Conservation (phyloP, 2,329 filamentous ascomycete species). For the Akanthomyces dipterigenus region DNA sequence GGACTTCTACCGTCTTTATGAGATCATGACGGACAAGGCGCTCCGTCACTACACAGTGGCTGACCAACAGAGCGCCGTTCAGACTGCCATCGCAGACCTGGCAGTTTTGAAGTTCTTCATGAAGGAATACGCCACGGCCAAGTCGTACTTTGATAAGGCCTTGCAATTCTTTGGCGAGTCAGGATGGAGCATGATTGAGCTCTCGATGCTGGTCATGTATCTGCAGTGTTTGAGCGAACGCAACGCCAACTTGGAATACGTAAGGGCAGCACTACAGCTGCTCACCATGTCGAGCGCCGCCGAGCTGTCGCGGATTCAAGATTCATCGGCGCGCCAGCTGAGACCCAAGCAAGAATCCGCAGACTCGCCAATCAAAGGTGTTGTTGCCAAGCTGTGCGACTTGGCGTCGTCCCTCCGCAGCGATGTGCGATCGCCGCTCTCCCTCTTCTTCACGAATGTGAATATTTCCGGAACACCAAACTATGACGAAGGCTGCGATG, state of each 20-base stretch:
- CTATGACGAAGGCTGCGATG: slow-evolving; percentile 66
- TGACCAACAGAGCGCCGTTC: slow-evolving; percentile 68
- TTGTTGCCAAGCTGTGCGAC: slow-evolving; percentile 40
- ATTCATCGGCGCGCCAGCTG: slow-evolving; percentile 22
- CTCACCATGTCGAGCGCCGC: slow-evolving; percentile 58
- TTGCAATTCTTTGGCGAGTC: slow-evolving; percentile 72
- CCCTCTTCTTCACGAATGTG: slow-evolving; percentile 66
- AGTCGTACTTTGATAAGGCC: slow-evolving; percentile 70
- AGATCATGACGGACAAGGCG: slow-evolving; percentile 76
- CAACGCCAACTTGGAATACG: slow-evolving; percentile 70
- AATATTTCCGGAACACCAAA: slow-evolving; percentile 60
- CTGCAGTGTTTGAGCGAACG: slow-evolving; percentile 73
- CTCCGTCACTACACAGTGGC: slow-evolving; percentile 78
- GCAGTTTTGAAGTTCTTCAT: slow-evolving; percentile 76
- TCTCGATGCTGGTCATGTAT: slow-evolving; percentile 81
- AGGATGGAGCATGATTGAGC: slow-evolving; percentile 73
- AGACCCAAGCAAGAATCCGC: slow-evolving; percentile 22
- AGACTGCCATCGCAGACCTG: slow-evolving; percentile 74
- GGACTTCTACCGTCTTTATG: slow-evolving; percentile 60
- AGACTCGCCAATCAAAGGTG: slow-evolving; percentile 36
- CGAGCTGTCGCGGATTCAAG: slow-evolving; percentile 41
- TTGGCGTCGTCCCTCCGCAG: slow-evolving; percentile 40
- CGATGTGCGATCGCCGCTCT: slow-evolving; percentile 61
- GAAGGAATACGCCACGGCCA: slow-evolving; percentile 66
- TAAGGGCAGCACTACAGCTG: slow-evolving; percentile 67